phyloP scores from a whole-genome alignment of 257 asterid genomes.

The Phtheirospermum japonicum region DNA sequence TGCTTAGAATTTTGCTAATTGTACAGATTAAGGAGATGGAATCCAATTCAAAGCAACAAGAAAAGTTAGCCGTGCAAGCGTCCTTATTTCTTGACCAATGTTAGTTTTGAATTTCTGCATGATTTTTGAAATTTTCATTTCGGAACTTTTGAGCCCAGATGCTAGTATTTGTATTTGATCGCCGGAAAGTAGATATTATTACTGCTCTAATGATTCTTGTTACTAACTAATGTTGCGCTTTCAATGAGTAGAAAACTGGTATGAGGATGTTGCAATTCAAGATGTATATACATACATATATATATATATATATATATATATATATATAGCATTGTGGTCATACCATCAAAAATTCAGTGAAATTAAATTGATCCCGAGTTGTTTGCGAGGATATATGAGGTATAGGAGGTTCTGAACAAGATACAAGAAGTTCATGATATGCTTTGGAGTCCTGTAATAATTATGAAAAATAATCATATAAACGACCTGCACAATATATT shows the following conservation, averaged over 20 bases:
- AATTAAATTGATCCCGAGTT: too few species aligned
- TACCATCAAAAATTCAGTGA: too few species aligned
- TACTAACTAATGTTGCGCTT: conserved; percentile 8
- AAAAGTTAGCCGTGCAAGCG: conserved; percentile 65
- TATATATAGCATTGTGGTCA: too few species aligned
- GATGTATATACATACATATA: too few species aligned
- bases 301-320: too few species aligned
- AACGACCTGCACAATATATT: too few species aligned
- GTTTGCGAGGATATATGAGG: too few species aligned
- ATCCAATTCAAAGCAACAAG: conserved; percentile 61
- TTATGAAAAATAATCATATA: too few species aligned
- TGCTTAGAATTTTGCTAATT: conserved; percentile 24
- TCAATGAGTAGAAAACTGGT: conserved; percentile 16
- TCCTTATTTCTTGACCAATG: conserved; percentile 46
- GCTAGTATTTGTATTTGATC: conserved; percentile 12
- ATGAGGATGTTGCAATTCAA: conserved; percentile 10
- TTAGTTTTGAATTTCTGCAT: conserved; percentile 40
- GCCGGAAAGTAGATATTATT: conserved; percentile 11
- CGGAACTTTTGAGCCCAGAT: conserved; percentile 13
- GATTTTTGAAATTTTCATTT: neutral
- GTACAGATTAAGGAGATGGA: conserved; percentile 85
- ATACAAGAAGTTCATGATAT: too few species aligned
- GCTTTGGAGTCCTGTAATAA: too few species aligned
- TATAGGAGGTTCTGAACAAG: too few species aligned
- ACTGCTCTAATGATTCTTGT: conserved; percentile 18